Evolutionary conservation across 352 stramenopile genomes (phyloP).

Genomic region (Thraustochytrium striatum): DNA sequence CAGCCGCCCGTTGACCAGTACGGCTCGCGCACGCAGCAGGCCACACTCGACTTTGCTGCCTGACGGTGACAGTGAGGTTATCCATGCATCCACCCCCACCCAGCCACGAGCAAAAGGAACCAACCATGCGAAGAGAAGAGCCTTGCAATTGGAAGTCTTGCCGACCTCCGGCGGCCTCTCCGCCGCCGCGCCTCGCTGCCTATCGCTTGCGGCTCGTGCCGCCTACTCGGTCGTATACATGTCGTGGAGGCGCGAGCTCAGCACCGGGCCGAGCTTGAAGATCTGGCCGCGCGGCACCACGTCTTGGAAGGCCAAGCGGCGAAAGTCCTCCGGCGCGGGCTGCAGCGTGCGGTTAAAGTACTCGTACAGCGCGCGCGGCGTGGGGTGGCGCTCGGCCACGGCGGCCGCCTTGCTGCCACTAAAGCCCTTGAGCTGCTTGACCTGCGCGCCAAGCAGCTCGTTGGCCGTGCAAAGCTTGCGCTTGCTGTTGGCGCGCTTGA

Average conservation of each 20-base stretch:
- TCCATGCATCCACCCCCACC: too few relatives aligned
- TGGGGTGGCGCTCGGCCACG: constrained; percentile 24
- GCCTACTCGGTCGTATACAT: background rate
- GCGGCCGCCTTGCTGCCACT: constrained; percentile 20
- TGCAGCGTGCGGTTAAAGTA: background rate
- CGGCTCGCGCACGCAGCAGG: constrained; percentile 30
- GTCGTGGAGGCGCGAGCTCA: background rate
- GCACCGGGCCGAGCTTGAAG: background rate
- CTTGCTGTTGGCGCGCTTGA: background rate
- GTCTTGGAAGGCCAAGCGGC: background rate
- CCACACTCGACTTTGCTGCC: background rate
- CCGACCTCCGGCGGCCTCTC: too few relatives aligned
- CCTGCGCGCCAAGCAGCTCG: constrained; percentile 43
- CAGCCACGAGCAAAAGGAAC: too few relatives aligned
- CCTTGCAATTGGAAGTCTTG: too few relatives aligned
- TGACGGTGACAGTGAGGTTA: too few relatives aligned
- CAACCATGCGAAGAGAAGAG: too few relatives aligned
- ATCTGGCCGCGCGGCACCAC: background rate
- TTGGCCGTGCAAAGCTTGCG: constrained; percentile 1
- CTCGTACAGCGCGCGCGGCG: background rate
- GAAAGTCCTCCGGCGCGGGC: background rate
- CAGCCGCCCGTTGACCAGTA: background rate
- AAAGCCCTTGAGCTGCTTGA: constrained; percentile 43
- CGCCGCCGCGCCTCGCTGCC: too few relatives aligned
- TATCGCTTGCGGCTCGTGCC: background rate